Evolutionary conservation across 805 yeast species (phyloP).

Genomic region (Kodamaea neixiangensis): DNA sequence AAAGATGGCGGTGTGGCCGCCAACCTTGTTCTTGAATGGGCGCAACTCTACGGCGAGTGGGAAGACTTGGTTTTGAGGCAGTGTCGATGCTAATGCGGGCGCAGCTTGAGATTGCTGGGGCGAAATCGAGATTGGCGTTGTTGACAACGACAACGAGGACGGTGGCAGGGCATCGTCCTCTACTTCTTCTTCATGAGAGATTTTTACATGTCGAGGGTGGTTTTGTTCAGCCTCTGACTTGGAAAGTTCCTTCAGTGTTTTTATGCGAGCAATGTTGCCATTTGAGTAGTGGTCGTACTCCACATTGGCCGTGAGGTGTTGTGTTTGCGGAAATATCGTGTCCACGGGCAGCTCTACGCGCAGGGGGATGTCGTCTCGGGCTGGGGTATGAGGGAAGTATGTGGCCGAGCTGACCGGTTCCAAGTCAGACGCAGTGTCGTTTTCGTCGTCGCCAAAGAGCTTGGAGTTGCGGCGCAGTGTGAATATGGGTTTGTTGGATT

Average conservation of each 20-base stretch:
- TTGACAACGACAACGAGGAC: constrained; percentile 1
- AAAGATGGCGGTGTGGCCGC: constrained; percentile 97
- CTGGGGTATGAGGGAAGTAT: constrained; percentile 65
- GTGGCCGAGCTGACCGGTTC: constrained; percentile 73
- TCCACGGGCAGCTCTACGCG: constrained; percentile 5
- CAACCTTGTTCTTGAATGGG: constrained; percentile 92
- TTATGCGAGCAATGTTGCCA: constrained; percentile 33
- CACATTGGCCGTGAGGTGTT: constrained; percentile 51
- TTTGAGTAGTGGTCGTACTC: constrained; percentile 44
- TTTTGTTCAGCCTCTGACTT: not conserved
- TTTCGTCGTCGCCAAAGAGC: constrained; percentile 4
- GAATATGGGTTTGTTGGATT: constrained; percentile 4
- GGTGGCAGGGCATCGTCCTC: not conserved
- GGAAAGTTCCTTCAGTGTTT: constrained; percentile 9
- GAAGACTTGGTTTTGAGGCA: constrained; percentile 32
- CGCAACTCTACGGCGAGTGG: constrained; percentile 84
- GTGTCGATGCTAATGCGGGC: constrained; percentile 3
- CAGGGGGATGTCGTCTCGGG: constrained; percentile 16
- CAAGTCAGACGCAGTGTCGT: not conserved
- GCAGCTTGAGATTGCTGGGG: constrained; percentile 33
- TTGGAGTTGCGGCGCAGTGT: constrained; percentile 13
- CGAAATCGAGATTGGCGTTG: constrained; percentile 32
- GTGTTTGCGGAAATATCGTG: constrained; percentile 16
- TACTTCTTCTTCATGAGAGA: constrained; percentile 2
- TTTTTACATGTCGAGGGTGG: not conserved